Base-by-base conservation (phyloP, 768 basidiomycete genomes). In the Auriscalpium orientale region DNA sequence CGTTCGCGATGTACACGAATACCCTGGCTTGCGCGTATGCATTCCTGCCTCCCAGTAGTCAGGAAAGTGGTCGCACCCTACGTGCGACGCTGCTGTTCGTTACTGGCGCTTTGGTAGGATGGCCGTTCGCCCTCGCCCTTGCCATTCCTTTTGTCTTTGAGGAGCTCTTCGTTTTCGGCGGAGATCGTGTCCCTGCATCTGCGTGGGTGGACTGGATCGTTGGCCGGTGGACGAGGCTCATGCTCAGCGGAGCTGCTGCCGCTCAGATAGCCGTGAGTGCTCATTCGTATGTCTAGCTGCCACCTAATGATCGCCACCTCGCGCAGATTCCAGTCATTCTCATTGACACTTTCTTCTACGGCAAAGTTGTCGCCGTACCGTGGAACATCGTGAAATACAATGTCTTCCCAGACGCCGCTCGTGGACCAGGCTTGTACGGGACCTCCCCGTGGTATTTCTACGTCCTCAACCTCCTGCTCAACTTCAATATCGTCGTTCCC, bases 331-430 rank as follows among this genome's bases (percentile, higher is more conserved):
- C 95, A 2, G 86, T 95, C 62, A 70, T 90, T 56, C 77, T 75
- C 28, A 75, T 98, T 54, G 97, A 99, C 72, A 91, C 86, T 28
- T 74, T 85, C 58, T 91, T 88, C 1, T 99, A 98, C 66, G 91
- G 91, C 18, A 84, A 80, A 56, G 74, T 84, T 43, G 77, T 80
- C 6, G 68, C 95, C 54, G 89, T 91, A 3, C 89, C 95, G 1
- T 92, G 91, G 86, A 97, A 98, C 70, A 95, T 98, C 61, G 71
- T 98, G 64, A 76, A 74, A 51, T 98, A 99, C 77, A 99, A 99
- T 70, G 79, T 98, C 59, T 91, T 99, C 70, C 84, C 89, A 15
- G 82, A 82, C 36, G 68, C 81, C 46, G 79, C 82, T 46, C 83
- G 86, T 34, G 94, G 95, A 1, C 93, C 97, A n/a, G 80, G 85